A percentile compares a stretch with the other conserved stretches of the same genome.
Conservation (phyloP, 2,329 filamentous ascomycete species). For the Lachnellula suecica region DNA sequence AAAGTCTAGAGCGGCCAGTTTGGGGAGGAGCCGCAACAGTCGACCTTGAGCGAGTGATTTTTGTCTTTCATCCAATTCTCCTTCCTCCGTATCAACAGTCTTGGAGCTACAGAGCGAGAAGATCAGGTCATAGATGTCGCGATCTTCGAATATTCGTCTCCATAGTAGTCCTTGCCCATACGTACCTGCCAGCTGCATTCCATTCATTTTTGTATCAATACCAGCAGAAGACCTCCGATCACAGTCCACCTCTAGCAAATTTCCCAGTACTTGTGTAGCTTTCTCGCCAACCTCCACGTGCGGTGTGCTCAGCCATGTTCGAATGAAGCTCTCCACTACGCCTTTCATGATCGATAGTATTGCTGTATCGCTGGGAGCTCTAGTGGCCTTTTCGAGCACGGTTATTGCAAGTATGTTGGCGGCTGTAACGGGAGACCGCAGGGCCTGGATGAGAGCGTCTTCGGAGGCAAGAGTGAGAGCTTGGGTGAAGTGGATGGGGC, state of each 20-base stretch:
- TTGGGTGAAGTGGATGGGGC: constrained; percentile 51
- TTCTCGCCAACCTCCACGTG: constrained; percentile 56
- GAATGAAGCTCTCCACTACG: constrained; percentile 48
- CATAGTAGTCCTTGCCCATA: constrained; percentile 54
- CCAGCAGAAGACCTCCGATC: constrained; percentile 31
- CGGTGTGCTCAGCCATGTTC: constrained; percentile 51
- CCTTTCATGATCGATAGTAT: constrained; percentile 49
- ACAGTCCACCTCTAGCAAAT: constrained; percentile 57
- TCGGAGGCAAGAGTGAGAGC: constrained; percentile 51
- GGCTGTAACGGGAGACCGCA: constrained; percentile 52
- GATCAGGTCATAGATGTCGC: constrained; percentile 45
- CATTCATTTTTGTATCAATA: constrained; percentile 31
- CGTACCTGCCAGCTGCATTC: constrained; percentile 38
- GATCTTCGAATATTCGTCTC: constrained; percentile 49
- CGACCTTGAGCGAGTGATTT: constrained; percentile 35
- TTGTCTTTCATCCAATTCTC: constrained; percentile 30
- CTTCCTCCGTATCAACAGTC: constrained; percentile 18
- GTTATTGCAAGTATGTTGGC: constrained; percentile 58
- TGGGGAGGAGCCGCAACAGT: constrained; percentile 32
- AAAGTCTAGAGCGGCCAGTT: constrained; percentile 30
- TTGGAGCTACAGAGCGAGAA: constrained; percentile 37
- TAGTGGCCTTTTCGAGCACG: constrained; percentile 55
- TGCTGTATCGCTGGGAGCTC: constrained; percentile 46
- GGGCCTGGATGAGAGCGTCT: constrained; percentile 49
- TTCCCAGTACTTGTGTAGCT: constrained; percentile 48